Percentiles rank a stretch among this genome's conserved stretches.
Evolutionary conservation across 768 basidiomycete species (phyloP).

Genomic region (Termitomyces sp.): DNA sequence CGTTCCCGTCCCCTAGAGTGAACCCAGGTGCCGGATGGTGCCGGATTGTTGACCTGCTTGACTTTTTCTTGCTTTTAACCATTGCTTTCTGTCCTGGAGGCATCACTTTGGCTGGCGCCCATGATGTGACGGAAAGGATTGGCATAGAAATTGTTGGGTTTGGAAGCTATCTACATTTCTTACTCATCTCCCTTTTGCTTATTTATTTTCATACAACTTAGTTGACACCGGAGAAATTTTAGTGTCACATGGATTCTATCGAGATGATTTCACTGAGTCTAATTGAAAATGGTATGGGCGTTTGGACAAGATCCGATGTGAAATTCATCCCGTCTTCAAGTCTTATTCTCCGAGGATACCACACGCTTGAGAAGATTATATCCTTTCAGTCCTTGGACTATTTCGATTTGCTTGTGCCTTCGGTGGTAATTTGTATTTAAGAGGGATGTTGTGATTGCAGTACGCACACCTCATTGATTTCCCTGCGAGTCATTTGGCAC

Average conservation of each 20-base stretch:
- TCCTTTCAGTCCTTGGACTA: neutral
- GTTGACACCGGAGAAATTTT: neutral
- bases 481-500: neutral
- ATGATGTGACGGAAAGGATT: conserved; percentile 42
- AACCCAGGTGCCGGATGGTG: conserved; percentile 32
- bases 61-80: conserved; percentile 38
- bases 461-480: neutral
- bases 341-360: neutral
- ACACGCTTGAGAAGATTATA: conserved; percentile 2
- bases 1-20: conserved; percentile 88
- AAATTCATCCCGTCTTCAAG: neutral
- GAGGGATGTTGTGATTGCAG: neutral
- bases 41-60: conserved; percentile 27
- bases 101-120: conserved; percentile 68
- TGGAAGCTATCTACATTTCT: conserved; percentile 29
- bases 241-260: neutral
- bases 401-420: neutral
- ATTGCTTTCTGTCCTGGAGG: conserved; percentile 48
- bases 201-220: neutral
- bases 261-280: neutral
- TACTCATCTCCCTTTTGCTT: neutral
- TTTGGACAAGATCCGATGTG: neutral
- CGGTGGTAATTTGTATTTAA: neutral
- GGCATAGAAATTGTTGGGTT: conserved; percentile 22
- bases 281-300: too few relatives aligned